A percentile compares a stretch with the other conserved stretches of the same genome.
phyloP scores from a whole-genome alignment of 805 yeast species.

The Yamadazyma sp. region DNA sequence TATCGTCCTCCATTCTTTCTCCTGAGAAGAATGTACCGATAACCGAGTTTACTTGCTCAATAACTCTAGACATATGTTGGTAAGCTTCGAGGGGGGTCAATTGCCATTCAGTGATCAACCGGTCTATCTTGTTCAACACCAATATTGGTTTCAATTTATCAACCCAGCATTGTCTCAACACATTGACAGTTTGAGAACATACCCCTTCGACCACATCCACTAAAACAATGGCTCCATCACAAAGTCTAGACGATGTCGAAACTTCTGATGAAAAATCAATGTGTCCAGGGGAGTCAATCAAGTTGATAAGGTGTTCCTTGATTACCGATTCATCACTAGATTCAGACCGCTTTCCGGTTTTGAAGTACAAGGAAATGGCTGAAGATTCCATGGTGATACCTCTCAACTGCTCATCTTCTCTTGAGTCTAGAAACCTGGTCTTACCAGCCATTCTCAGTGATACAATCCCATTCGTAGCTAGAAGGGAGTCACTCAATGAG shows the following conservation, averaged over 20 bases:
- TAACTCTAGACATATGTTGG: conserved; percentile 67
- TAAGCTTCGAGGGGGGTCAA: conserved; percentile 85
- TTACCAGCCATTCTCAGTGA: conserved; percentile 95
- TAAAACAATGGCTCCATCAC: conserved; percentile 94
- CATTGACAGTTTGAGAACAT: conserved; percentile 95
- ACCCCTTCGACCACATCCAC: conserved; percentile 99
- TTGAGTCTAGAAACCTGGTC: conserved; percentile 85
- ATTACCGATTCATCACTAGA: conserved; percentile 41
- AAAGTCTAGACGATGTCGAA: conserved; percentile 89
- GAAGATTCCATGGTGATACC: conserved; percentile 98
- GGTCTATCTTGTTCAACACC: conserved; percentile 88
- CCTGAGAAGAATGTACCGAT: conserved; percentile 92
- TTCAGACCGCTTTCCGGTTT: conserved; percentile 50
- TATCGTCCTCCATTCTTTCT: conserved; percentile 86
- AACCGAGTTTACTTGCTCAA: conserved; percentile 94
- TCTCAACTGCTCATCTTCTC: conserved; percentile 93
- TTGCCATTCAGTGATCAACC: conserved; percentile 78
- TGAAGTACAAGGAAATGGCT: conserved; percentile 90
- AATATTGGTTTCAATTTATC: conserved; percentile 86
- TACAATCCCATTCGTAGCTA: conserved; percentile 95
- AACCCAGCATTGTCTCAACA: conserved; percentile 91
- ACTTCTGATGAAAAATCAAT: conserved; percentile 96
- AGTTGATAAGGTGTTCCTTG: conserved; percentile 80
- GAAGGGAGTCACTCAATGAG: conserved; percentile 83
- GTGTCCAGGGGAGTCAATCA: conserved; percentile 99